Conservation (phyloP, 1,284 basidiomycete genomes). For the Apiotrichum akiyoshidainum region DNA sequence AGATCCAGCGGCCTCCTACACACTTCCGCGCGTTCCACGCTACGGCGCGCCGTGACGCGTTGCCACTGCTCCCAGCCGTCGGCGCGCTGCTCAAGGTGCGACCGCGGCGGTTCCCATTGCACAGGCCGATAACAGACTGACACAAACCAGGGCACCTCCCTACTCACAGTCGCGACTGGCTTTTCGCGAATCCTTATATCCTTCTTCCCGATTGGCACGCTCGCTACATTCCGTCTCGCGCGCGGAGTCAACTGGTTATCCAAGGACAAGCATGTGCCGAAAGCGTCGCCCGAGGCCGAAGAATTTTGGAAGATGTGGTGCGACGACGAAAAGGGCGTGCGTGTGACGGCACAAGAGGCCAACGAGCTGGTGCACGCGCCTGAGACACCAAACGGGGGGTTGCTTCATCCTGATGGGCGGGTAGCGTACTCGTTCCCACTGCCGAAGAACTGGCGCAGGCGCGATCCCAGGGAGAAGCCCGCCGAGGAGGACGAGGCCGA, state of each 20-base stretch:
- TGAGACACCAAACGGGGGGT: constrained; percentile 20
- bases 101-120: background rate
- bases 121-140: background rate
- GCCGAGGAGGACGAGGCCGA: constrained; percentile 8
- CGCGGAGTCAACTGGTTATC: constrained; percentile 28
- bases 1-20: background rate
- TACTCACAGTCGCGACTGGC: constrained; percentile 39
- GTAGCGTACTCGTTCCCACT: constrained; percentile 29
- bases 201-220: constrained; percentile 45
- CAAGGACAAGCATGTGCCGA: constrained; percentile 27
- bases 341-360: constrained; percentile 26
- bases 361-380: constrained; percentile 17
- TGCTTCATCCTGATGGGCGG: constrained; percentile 27
- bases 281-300: constrained; percentile 31
- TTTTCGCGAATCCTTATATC: constrained; percentile 47
- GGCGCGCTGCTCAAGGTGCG: constrained; percentile 45
- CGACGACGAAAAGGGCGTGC: constrained; percentile 31
- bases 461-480: constrained; percentile 2
- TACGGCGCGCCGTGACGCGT: constrained; percentile 36
- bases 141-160: constrained; percentile 52
- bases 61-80: constrained; percentile 43
- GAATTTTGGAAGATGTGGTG: constrained; percentile 49
- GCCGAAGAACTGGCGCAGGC: constrained; percentile 14
- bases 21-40: constrained; percentile 34
- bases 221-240: constrained; percentile 32